A percentile compares a stretch with the other conserved stretches of the same genome.
phyloP scores from a whole-genome alignment of 164 flowering plant species.

The Berberis thunbergii region DNA sequence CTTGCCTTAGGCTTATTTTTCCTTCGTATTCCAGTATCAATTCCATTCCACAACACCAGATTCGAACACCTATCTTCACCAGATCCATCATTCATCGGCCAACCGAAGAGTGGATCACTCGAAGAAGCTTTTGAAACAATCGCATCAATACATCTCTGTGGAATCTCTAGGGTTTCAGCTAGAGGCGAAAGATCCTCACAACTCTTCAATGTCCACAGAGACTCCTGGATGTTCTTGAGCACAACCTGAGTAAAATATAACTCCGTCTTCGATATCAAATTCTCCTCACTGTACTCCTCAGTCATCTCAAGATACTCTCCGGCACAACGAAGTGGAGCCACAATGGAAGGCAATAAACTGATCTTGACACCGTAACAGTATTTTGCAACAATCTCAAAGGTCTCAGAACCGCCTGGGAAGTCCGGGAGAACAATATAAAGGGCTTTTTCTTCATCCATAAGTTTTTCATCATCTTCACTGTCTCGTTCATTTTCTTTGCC shows the following conservation, averaged over 20 bases:
- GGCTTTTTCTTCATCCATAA: not conserved
- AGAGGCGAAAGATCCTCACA: constrained; percentile 47
- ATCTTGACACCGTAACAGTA: constrained; percentile 85
- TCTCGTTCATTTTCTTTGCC: not conserved
- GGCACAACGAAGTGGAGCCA: constrained; percentile 76
- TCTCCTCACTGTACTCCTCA: constrained; percentile 63
- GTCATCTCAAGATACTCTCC: constrained; percentile 76
- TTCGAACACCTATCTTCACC: constrained; percentile 12
- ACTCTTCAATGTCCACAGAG: constrained; percentile 44
- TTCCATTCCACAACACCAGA: constrained; percentile 38
- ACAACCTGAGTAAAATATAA: constrained; percentile 42
- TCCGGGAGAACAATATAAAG: constrained; percentile 40
- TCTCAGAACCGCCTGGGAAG: constrained; percentile 73
- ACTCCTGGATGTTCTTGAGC: constrained; percentile 41
- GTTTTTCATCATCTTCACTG: constrained; percentile 3
- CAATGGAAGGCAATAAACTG: constrained; percentile 48
- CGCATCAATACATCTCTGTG: constrained; percentile 53
- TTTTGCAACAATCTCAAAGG: constrained; percentile 73
- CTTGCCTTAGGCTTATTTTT: not conserved
- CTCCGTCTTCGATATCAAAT: constrained; percentile 68
- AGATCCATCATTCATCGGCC: constrained; percentile 56
- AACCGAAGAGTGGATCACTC: constrained; percentile 61
- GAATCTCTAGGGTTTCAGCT: constrained; percentile 45
- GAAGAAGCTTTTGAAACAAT: constrained; percentile 41
- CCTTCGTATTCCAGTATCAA: constrained; percentile 22